Evolutionary conservation across 192 early-diverging fungal genomes (phyloP).

Genomic region (Umbelopsis vinacea): DNA sequence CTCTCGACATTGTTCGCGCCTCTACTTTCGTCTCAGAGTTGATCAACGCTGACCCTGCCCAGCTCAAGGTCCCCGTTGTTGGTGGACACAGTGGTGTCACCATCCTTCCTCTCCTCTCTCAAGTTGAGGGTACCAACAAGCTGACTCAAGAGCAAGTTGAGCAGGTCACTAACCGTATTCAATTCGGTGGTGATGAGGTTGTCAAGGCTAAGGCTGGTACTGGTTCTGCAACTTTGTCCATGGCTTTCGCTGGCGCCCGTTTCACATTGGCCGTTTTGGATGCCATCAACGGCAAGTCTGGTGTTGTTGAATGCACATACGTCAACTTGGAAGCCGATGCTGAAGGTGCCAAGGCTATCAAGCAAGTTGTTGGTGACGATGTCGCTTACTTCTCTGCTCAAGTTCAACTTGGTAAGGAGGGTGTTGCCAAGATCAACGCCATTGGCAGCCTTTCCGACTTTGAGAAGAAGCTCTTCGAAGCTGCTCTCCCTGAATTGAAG

Average conservation of each 20-base stretch:
- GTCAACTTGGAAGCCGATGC: constrained; percentile 68
- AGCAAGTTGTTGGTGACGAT: constrained; percentile 44
- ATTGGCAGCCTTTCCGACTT: constrained; percentile 79
- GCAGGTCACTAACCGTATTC: constrained; percentile 92
- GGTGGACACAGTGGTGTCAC: constrained; percentile 98
- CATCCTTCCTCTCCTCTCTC: constrained; percentile 94
- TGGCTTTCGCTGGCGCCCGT: constrained; percentile 89
- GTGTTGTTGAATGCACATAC: constrained; percentile 88
- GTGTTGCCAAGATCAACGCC: constrained; percentile 86
- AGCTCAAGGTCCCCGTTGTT: constrained; percentile 84
- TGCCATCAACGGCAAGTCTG: constrained; percentile 80
- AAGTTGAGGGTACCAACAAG: constrained; percentile 62
- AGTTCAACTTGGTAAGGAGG: constrained; percentile 80
- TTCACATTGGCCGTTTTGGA: constrained; percentile 90
- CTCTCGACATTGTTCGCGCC: constrained; percentile 95
- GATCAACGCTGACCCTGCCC: constrained; percentile 68
- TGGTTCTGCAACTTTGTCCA: constrained; percentile 88
- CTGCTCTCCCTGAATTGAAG: constrained; percentile 89
- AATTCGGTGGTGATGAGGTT: constrained; percentile 99
- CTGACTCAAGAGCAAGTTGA: constrained; percentile 89
- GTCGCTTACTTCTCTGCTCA: constrained; percentile 80
- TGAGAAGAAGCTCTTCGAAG: constrained; percentile 85
- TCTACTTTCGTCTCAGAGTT: constrained; percentile 92
- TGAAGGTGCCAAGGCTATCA: constrained; percentile 57
- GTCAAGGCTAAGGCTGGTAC: constrained; percentile 99